phyloP scores from a whole-genome alignment of 2,329 filamentous ascomycete species.

The Pseudocercospora cruenta region DNA sequence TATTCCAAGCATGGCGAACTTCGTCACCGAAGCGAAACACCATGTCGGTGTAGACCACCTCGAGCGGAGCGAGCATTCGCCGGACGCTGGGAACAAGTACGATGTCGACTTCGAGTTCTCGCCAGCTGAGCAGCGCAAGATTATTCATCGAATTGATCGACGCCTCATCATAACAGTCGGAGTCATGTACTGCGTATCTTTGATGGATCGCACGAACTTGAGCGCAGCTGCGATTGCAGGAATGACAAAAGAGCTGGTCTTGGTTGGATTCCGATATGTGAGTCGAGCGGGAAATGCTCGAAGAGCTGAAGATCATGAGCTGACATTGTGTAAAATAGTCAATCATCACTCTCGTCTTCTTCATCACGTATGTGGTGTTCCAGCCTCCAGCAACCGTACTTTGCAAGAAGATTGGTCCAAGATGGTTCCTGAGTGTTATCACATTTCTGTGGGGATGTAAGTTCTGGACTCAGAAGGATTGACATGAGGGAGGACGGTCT shows the following conservation, averaged over 20 bases:
- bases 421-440: slow-evolving; percentile 31
- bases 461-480: not conserved
- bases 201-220: slow-evolving; percentile 71
- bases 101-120: slow-evolving; percentile 26
- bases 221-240: slow-evolving; percentile 73
- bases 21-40: not conserved
- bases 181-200: slow-evolving; percentile 30
- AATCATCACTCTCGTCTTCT: slow-evolving; percentile 72
- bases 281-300: not conserved
- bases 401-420: slow-evolving; percentile 63
- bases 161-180: slow-evolving; percentile 49
- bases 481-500: not conserved
- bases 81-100: slow-evolving; percentile 9
- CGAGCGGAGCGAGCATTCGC: slow-evolving; percentile 12
- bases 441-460: slow-evolving; percentile 58
- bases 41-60: slow-evolving; percentile 12
- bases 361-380: slow-evolving; percentile 70
- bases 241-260: slow-evolving; percentile 44
- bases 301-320: slow-evolving; percentile 4
- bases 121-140: slow-evolving; percentile 42
- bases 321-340: slow-evolving; percentile 46
- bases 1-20: not conserved
- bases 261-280: slow-evolving; percentile 21
- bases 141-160: slow-evolving; percentile 69
- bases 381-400: slow-evolving; percentile 71